A percentile compares a stretch with the other conserved stretches of the same genome.
Conservation (phyloP, 2,329 filamentous ascomycete species). For the Epichloe aotearoae region DNA sequence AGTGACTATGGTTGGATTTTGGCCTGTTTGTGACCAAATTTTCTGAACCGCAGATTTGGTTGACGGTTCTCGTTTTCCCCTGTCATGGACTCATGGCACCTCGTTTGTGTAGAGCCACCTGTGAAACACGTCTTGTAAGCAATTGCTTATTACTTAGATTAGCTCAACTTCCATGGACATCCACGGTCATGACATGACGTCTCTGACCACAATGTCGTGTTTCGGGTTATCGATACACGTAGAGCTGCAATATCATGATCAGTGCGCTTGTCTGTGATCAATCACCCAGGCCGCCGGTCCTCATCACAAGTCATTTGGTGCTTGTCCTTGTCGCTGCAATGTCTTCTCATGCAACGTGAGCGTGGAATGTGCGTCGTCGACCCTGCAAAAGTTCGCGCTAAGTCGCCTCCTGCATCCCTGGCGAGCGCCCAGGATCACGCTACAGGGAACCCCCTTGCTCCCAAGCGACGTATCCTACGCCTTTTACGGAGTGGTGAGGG, state of each 20-base stretch:
- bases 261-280: too few relatives aligned
- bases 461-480: constrained; percentile 3
- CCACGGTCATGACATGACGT: too few relatives aligned
- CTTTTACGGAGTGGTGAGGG: neutral
- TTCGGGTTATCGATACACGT: neutral
- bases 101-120: too few relatives aligned
- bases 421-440: constrained; percentile 1
- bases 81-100: too few relatives aligned
- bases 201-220: neutral
- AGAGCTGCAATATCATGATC: neutral
- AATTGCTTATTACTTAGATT: neutral
- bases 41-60: neutral
- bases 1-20: too few relatives aligned
- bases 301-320: neutral
- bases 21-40: neutral
- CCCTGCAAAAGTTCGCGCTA: constrained; percentile 9
- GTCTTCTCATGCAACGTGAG: constrained; percentile 1
- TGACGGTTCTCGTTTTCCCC: too few relatives aligned
- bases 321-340: neutral
- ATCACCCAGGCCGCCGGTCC: neutral
- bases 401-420: constrained; percentile 3
- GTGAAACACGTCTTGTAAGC: neutral
- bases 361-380: neutral
- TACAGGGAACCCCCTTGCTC: neutral
- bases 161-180: too few relatives aligned